Evolutionary conservation across 352 stramenopile genomes (phyloP).

Genomic region (Pythium grandisporangium): DNA sequence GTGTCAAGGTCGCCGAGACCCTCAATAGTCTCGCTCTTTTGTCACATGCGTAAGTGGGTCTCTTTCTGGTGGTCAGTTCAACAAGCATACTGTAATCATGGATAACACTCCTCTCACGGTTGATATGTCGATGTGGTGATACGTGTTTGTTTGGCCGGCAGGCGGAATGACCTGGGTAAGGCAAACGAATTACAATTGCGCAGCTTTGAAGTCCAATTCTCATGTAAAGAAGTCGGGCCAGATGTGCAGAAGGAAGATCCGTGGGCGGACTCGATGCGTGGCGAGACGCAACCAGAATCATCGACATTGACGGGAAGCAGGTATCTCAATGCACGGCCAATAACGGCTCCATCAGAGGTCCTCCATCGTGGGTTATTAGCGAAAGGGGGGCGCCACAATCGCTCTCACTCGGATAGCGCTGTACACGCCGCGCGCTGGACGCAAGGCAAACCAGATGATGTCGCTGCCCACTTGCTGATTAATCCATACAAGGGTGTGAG

Average conservation of each 20-base stretch:
- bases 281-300: constrained; percentile 53
- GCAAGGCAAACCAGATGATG: no score
- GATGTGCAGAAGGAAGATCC: constrained; percentile 69
- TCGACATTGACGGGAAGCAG: no score
- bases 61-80: neutral
- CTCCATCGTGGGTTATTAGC: no score
- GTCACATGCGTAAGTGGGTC: constrained; percentile 23
- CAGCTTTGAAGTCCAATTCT: constrained; percentile 43
- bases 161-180: constrained; percentile 21
- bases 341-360: no score
- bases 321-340: no score
- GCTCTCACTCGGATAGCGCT: no score
- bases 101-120: no score
- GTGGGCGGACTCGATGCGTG: constrained; percentile 74
- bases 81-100: neutral
- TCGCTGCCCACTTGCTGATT: no score
- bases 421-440: no score
- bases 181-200: constrained; percentile 38
- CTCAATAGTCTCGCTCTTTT: constrained; percentile 71
- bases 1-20: constrained; percentile 64
- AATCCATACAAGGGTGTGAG: no score
- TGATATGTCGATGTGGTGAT: neutral
- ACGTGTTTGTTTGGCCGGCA: constrained; percentile 8
- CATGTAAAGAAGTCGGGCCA: constrained; percentile 48
- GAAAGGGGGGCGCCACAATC: no score